These are phyloP conservation scores for Petasospora rhodanensis DNA, from an alignment of 1,139 yeast genomes.

Conservation along the genomic window DNA sequence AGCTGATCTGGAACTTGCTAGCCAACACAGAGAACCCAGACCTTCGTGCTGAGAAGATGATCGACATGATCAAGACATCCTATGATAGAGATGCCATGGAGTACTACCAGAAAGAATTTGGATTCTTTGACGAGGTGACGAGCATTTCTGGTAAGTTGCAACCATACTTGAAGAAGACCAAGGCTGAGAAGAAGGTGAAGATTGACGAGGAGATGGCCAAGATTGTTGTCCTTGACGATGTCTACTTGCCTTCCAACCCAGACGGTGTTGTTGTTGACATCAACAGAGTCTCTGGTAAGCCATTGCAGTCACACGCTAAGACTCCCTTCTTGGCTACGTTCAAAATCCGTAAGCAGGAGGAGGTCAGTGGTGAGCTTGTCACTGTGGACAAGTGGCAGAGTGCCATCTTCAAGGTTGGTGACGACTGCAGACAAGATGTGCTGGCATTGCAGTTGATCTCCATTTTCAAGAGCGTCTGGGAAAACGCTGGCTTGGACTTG, in stretches of 20 bases:
- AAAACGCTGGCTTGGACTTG: constrained; percentile 79
- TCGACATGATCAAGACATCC: constrained; percentile 57
- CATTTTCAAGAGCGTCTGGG: constrained; percentile 88
- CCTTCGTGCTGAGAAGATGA: constrained; percentile 78
- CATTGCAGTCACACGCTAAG: constrained; percentile 97
- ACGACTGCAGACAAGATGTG: constrained; percentile 97
- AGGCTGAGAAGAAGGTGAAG: constrained; percentile 93
- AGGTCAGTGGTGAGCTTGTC: constrained; percentile 29
- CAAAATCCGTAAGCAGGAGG: constrained; percentile 62
- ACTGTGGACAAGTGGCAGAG: constrained; percentile 73
- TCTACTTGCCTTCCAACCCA: constrained; percentile 93
- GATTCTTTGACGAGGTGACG: constrained; percentile 88
- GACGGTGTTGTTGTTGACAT: constrained; percentile 93
- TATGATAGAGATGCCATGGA: constrained; percentile 57
- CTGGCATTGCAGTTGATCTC: constrained; percentile 89
- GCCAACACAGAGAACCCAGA: constrained; percentile 90
- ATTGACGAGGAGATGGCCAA: constrained; percentile 94
- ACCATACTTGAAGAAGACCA: constrained; percentile 88
- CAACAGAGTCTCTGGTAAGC: constrained; percentile 87
- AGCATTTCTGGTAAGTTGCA: constrained; percentile 89
- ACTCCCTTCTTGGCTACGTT: constrained; percentile 98
- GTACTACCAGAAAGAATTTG: constrained; percentile 80
- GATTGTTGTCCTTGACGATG: constrained; percentile 76
- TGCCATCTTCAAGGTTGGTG: constrained; percentile 98
- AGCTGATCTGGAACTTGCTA: constrained; percentile 95